These are phyloP conservation scores for Epichloe baconii DNA, from an alignment of 2,329 filamentous ascomycete genomes.

Conservation along the genomic window DNA sequence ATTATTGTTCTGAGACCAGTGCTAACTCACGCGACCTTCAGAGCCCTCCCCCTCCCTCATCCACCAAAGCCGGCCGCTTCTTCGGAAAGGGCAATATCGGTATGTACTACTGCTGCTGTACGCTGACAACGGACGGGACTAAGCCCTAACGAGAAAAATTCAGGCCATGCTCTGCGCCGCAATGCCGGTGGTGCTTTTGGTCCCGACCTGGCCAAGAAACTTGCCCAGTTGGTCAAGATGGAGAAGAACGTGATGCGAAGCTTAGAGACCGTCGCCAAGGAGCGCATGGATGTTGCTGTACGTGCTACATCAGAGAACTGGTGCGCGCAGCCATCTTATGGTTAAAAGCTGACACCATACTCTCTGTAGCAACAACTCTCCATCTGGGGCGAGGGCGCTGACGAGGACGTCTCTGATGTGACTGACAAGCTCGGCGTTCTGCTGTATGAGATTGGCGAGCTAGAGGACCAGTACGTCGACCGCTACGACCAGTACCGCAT, in stretches of 20 bases:
- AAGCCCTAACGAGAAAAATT: background rate
- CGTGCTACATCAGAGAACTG: constrained; percentile 28
- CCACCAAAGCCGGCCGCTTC: constrained; percentile 80
- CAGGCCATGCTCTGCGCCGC: constrained; percentile 56
- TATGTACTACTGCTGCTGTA: constrained; percentile 36
- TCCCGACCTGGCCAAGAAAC: constrained; percentile 90
- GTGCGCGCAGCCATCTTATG: background rate
- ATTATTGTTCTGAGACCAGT: background rate
- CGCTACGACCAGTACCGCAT: constrained; percentile 98
- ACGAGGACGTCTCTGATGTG: constrained; percentile 96
- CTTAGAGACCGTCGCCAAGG: constrained; percentile 84
- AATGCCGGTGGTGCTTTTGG: constrained; percentile 65
- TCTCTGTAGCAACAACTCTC: constrained; percentile 81
- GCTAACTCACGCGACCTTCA: constrained; percentile 26
- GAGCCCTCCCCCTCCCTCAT: constrained; percentile 89
- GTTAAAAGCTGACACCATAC: background rate
- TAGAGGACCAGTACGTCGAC: constrained; percentile 97
- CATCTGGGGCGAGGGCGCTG: constrained; percentile 88
- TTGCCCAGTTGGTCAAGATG: constrained; percentile 98
- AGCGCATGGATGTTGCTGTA: constrained; percentile 96
- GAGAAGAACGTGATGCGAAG: constrained; percentile 99
- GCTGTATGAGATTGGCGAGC: constrained; percentile 95
- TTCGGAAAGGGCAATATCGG: constrained; percentile 79
- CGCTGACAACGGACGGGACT: background rate
- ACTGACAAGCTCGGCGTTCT: constrained; percentile 97